Conservation (phyloP, 176 grass and related monocot genomes). For the Poa annua region DNA sequence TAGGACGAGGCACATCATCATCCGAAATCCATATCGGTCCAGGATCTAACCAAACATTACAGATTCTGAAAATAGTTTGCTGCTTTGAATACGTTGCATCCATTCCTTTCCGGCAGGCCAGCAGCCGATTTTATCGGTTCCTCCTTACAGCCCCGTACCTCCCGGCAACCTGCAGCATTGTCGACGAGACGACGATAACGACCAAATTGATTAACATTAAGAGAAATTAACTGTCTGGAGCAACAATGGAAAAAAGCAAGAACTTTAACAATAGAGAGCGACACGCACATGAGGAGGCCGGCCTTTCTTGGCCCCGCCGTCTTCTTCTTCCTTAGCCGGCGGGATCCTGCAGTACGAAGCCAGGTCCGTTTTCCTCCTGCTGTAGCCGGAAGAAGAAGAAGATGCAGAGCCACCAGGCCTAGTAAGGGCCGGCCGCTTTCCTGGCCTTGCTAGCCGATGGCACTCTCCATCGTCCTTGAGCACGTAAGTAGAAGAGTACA, state of each 20-base stretch:
- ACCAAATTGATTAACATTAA: background rate
- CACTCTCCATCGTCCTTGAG: constrained; percentile 54
- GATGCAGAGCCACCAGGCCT: constrained; percentile 35
- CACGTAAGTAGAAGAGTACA: background rate
- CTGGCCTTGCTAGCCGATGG: constrained; percentile 37
- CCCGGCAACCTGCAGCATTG: constrained; percentile 52
- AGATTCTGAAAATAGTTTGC: background rate
- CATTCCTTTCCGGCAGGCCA: background rate
- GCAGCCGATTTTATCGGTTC: constrained; percentile 25
- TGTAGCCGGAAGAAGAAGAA: constrained; percentile 27
- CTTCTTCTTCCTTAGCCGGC: constrained; percentile 33
- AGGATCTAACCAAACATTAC: background rate
- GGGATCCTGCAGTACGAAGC: constrained; percentile 44
- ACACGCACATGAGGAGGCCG: constrained; percentile 55
- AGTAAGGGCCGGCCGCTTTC: constrained; percentile 63
- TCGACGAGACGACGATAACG: too few relatives aligned
- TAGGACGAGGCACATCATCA: background rate
- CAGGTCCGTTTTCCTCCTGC: constrained; percentile 70
- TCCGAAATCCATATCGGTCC: background rate
- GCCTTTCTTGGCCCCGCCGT: constrained; percentile 48
- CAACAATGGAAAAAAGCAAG: background rate
- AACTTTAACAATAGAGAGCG: background rate
- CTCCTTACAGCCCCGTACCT: constrained; percentile 78
- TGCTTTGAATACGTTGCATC: background rate
- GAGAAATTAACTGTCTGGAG: background rate